Percentiles rank a stretch among this genome's conserved stretches.
These are phyloP conservation scores for Eleusine coracana DNA, from an alignment of 176 grass and related monocot species.

Conservation along the genomic window DNA sequence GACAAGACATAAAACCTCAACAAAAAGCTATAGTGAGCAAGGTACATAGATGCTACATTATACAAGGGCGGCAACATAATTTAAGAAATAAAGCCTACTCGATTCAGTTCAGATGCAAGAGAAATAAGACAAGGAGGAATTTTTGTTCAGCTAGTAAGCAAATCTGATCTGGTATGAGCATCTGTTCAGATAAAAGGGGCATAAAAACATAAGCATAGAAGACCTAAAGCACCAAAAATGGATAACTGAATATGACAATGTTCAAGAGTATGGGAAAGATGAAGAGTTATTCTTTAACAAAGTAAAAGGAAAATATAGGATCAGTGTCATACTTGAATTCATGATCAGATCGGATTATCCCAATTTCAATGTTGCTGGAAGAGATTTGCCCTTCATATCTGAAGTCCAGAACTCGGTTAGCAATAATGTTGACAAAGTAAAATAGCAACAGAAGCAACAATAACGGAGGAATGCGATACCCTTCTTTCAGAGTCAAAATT, in stretches of 20 bases:
- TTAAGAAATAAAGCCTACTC: neutral
- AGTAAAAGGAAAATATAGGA: neutral
- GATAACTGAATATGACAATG: neutral
- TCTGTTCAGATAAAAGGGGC: neutral
- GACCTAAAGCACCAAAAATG: neutral
- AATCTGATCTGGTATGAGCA: neutral
- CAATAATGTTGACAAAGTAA: neutral
- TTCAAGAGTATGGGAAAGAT: neutral
- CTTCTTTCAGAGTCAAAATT: slow-evolving; percentile 85
- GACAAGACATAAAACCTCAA: neutral
- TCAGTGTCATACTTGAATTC: slow-evolving; percentile 58
- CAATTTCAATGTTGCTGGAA: slow-evolving; percentile 78
- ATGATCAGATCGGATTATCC: slow-evolving; percentile 57
- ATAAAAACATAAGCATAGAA: neutral
- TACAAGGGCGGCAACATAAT: neutral
- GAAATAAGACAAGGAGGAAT: neutral
- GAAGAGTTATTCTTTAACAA: neutral
- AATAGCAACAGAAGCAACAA: neutral
- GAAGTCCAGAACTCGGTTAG: slow-evolving; percentile 27
- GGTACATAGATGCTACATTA: neutral
- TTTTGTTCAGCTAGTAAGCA: neutral
- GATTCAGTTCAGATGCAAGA: neutral
- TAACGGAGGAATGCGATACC: slow-evolving; percentile 38
- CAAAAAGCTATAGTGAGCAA: neutral
- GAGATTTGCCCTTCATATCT: slow-evolving; percentile 79